These are phyloP conservation scores for Solanum bulbocastanum DNA, from an alignment of 257 asterid species.

Conservation along the genomic window DNA sequence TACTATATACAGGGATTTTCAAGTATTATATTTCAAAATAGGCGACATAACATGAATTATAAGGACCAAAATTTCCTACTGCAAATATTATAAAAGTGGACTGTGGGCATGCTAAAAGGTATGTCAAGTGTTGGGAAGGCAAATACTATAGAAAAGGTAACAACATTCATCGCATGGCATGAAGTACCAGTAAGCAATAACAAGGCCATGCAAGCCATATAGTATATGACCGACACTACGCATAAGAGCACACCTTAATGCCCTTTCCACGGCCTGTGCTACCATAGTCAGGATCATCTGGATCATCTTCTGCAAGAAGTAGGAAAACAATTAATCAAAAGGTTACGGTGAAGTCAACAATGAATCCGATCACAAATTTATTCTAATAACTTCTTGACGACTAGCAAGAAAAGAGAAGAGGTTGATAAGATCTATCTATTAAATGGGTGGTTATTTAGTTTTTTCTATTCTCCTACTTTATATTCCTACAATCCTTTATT, in stretches of 20 bases:
- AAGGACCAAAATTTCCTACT: background rate
- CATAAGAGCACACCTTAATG: slow-evolving; percentile 45
- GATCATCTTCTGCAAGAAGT: slow-evolving; percentile 78
- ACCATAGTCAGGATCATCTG: slow-evolving; percentile 80
- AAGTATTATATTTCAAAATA: background rate
- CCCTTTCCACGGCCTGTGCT: slow-evolving; percentile 40
- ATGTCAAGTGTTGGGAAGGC: background rate
- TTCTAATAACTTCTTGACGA: background rate
- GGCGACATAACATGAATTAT: background rate
- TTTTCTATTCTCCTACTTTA: background rate
- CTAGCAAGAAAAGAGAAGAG: background rate
- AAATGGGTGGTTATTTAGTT: background rate
- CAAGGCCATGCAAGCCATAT: background rate
- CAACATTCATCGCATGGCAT: background rate
- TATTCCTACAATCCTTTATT: background rate
- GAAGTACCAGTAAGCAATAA: background rate
- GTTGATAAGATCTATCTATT: background rate
- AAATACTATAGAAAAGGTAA: background rate
- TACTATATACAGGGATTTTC: background rate
- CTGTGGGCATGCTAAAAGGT: background rate
- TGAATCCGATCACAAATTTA: background rate
- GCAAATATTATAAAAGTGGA: background rate
- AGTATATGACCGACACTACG: background rate
- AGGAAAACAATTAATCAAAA: background rate
- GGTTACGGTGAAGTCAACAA: background rate